phyloP scores from a whole-genome alignment of 2,329 filamentous ascomycete genomes.

The Ophiocordyceps unilateralis region DNA sequence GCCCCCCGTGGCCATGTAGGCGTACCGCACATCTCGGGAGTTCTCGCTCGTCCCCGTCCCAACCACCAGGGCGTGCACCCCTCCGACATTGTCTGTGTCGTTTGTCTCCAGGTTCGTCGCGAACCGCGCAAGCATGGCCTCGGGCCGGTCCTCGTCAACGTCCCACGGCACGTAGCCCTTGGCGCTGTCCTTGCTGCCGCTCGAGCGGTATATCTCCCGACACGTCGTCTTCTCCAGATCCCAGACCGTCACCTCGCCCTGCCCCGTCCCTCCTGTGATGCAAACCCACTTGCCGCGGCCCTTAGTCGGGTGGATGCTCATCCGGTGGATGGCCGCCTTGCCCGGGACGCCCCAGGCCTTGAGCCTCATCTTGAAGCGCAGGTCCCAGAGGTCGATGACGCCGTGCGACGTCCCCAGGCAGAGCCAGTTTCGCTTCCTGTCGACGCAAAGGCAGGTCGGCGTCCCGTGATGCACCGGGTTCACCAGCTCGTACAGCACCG shows the following conservation, averaged over 20 bases:
- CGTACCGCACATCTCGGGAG: conserved; percentile 54
- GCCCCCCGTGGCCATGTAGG: conserved; percentile 75
- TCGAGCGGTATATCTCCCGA: conserved; percentile 69
- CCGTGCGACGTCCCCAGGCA: conserved; percentile 85
- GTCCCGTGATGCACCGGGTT: conserved; percentile 87
- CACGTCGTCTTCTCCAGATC: conserved; percentile 83
- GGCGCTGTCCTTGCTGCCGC: conserved; percentile 39
- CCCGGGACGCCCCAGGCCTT: conserved; percentile 79
- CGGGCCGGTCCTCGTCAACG: conserved; percentile 75
- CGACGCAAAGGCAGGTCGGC: conserved; percentile 80
- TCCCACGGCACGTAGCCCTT: conserved; percentile 70
- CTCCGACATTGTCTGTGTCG: conserved; percentile 35
- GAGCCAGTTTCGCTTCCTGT: conserved; percentile 76
- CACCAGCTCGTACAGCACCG: conserved; percentile 57
- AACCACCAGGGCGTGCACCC: conserved; percentile 59
- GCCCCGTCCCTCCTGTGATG: conserved; percentile 70
- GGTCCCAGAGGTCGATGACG: conserved; percentile 84
- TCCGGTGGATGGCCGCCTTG: conserved; percentile 60
- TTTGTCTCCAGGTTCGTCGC: conserved; percentile 54
- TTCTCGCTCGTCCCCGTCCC: conserved; percentile 56
- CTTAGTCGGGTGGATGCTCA: conserved; percentile 62
- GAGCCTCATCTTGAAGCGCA: conserved; percentile 79
- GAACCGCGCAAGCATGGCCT: conserved; percentile 75
- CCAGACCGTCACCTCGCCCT: conserved; percentile 88
- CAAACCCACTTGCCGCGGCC: conserved; percentile 73